Base-by-base conservation (phyloP, 2,329 filamentous ascomycete species). In the Pseudogymnoascus sp. region DNA sequence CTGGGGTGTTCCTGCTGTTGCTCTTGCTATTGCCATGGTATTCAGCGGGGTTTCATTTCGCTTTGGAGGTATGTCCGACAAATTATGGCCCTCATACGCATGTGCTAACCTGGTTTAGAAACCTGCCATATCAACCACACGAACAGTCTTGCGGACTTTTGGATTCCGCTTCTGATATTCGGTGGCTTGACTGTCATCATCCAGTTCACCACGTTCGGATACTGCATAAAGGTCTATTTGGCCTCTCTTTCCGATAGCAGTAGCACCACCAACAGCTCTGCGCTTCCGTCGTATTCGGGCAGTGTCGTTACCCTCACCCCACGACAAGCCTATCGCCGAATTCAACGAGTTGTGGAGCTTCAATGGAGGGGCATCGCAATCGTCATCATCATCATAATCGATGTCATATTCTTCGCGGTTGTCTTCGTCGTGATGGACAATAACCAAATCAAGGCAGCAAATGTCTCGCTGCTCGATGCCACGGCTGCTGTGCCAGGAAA, bases 361-460 rank as follows among this genome's bases (percentile, higher is more conserved):
- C 95, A 99, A 75, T 99, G 95, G 95, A 85, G 93, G 69, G 93
- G 93, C 51, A 93, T 97, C 65, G 85, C 86, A 47, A 90, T 97
- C 66, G 92, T 97, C 12, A 80, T 96, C 62, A 88, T 97, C 73
- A 96, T 97, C 69, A 84, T 97, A 64, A 84, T 86, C 65, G 93
- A 97, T 73, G 91, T 97, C 66, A 86, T 97, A 71, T 96, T 96
- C 81, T 97, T 97, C 76, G 88, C 93, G 1, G 81, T 96, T 54
- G 83, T 96, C 63, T 97, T 97, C 73, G 88, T 97, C 60, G 90
- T 91, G 73, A 84, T 96, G 72, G 90, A 96, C 75, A 88, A 88
- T 69, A 83, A 89, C 21, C 82, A 90, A 11, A 77, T 84, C 62
- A 82, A 83, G 2, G 76, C 83, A 18, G 80, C 83, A 40, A 80